Percentiles rank a stretch among this genome's conserved stretches.
Evolutionary conservation across 108 stramenopile species (phyloP).

Genomic region (Mediolabrus comicus): DNA sequence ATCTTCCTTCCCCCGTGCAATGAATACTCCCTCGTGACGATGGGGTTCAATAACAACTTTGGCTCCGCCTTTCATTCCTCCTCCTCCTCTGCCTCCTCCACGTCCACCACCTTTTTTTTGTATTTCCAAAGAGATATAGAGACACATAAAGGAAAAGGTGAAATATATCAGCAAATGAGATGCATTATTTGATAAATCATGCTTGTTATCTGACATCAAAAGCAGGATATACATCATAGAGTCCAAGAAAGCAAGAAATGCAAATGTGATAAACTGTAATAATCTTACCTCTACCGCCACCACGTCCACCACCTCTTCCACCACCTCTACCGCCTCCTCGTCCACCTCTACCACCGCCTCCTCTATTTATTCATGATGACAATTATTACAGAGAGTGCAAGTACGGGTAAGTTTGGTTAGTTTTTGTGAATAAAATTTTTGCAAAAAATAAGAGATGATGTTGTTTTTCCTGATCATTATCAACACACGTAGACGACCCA

Average conservation of each 20-base stretch:
- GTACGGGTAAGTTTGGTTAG: too few species aligned
- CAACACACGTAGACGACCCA: too few species aligned
- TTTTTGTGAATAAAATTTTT: too few species aligned
- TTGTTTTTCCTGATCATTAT: too few species aligned
- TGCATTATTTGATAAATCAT: not conserved
- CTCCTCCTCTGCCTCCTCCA: conserved; percentile 71
- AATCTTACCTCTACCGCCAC: conserved; percentile 32
- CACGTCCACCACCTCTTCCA: conserved; percentile 53
- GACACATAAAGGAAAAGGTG: not conserved
- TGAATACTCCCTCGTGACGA: conserved; percentile 98
- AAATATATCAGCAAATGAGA: not conserved
- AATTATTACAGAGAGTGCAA: too few species aligned
- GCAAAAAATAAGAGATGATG: too few species aligned
- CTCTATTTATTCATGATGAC: too few species aligned
- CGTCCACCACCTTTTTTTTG: conserved; percentile 56
- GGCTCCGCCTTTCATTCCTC: conserved; percentile 91
- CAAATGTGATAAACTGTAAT: not conserved
- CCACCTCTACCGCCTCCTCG: conserved; percentile 54
- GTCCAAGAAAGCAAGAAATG: not conserved
- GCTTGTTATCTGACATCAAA: not conserved
- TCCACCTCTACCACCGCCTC: conserved; percentile 58
- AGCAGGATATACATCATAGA: not conserved
- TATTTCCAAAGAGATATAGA: not conserved
- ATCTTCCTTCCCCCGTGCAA: conserved; percentile 98
- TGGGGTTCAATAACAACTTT: conserved; percentile 97